These are phyloP conservation scores for Leptodontidium sp. DNA, from an alignment of 2,329 filamentous ascomycete genomes.

Conservation along the genomic window DNA sequence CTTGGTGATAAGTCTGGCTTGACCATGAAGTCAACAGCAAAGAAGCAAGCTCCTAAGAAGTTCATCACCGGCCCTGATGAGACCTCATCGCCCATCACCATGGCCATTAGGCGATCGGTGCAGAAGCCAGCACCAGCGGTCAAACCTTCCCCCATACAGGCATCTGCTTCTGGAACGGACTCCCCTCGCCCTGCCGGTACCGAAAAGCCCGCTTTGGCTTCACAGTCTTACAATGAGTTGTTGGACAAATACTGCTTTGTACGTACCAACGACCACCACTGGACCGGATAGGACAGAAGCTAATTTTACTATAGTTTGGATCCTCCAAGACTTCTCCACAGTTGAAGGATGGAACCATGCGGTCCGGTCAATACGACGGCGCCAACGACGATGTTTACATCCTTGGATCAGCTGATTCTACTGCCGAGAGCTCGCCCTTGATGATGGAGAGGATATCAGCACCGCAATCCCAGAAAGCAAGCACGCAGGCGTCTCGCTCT, in stretches of 20 bases:
- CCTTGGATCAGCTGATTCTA: slow-evolving; percentile 45
- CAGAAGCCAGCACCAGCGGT: slow-evolving; percentile 36
- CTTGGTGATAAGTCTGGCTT: slow-evolving; percentile 66
- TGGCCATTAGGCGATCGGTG: slow-evolving; percentile 16
- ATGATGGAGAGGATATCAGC: slow-evolving; percentile 41
- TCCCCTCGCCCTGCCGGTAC: slow-evolving; percentile 60
- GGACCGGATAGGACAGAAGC: slow-evolving; percentile 44
- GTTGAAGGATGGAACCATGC: slow-evolving; percentile 57
- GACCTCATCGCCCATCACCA: slow-evolving; percentile 34
- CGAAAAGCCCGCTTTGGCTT: slow-evolving; percentile 77
- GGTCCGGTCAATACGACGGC: slow-evolving; percentile 55
- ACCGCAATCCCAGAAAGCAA: slow-evolving; percentile 40
- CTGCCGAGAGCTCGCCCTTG: slow-evolving; percentile 47
- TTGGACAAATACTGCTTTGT: slow-evolving; percentile 99
- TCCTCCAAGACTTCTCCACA: slow-evolving; percentile 64
- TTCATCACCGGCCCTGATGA: slow-evolving; percentile 33
- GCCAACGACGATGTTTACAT: slow-evolving; percentile 50
- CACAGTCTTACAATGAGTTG: slow-evolving; percentile 92
- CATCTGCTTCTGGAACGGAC: slow-evolving; percentile 52
- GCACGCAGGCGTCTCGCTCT: slow-evolving; percentile 49
- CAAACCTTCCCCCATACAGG: slow-evolving; percentile 37
- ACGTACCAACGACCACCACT: slow-evolving; percentile 66
- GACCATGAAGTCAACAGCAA: slow-evolving; percentile 49
- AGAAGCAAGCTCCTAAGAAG: slow-evolving; percentile 36
- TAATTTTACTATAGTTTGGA: slow-evolving; percentile 64